phyloP scores from a whole-genome alignment of 1,284 basidiomycete species.

The Sporisorium graminicola region DNA sequence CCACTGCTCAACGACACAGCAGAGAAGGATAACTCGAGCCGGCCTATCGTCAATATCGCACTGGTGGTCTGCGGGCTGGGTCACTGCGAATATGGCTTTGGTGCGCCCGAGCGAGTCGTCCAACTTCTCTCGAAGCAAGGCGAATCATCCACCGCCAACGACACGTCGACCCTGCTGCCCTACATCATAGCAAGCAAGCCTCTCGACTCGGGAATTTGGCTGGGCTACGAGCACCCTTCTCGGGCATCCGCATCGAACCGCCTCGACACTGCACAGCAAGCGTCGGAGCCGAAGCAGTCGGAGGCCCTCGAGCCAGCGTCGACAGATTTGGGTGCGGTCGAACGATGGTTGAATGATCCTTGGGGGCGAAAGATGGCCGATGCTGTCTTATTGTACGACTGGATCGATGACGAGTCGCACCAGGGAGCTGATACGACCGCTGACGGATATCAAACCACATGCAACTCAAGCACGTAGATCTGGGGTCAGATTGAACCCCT shows the following conservation, averaged over 20 bases:
- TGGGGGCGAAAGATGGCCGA: constrained; percentile 52
- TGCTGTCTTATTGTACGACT: constrained; percentile 50
- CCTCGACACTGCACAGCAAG: background rate
- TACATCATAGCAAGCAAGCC: constrained; percentile 55
- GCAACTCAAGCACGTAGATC: background rate
- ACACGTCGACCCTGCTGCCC: constrained; percentile 10
- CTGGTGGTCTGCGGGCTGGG: constrained; percentile 54
- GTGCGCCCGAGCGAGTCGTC: constrained; percentile 50
- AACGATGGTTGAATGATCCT: constrained; percentile 31
- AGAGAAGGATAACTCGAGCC: background rate
- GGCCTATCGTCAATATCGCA: constrained; percentile 27
- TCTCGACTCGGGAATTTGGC: constrained; percentile 51
- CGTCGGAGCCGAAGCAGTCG: background rate
- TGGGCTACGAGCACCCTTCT: constrained; percentile 31
- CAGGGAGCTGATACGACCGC: constrained; percentile 8
- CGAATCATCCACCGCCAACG: background rate
- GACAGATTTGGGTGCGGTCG: background rate
- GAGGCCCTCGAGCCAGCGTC: background rate
- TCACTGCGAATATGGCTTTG: constrained; percentile 58
- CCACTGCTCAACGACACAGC: background rate
- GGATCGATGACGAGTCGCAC: constrained; percentile 48
- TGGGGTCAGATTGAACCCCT: background rate
- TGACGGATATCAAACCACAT: constrained; percentile 4
- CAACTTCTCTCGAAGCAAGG: constrained; percentile 24
- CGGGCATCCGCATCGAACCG: background rate